Evolutionary conservation across 345 rosid species (phyloP), one percentile per base, ranked within the genome.

Genomic region (Gossypium turneri): DNA sequence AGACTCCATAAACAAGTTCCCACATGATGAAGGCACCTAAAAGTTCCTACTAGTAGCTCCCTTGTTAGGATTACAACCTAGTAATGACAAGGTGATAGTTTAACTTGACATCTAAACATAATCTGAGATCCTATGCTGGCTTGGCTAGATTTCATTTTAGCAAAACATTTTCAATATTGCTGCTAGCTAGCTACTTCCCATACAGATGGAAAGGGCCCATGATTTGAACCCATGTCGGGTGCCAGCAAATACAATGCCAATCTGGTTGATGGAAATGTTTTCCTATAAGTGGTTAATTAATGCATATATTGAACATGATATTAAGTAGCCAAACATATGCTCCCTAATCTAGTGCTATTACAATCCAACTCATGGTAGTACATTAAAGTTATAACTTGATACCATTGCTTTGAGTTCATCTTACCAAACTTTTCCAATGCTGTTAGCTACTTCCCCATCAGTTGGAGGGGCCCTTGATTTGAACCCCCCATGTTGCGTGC

Each of bases 391-490:
- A 19, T 8, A 9, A 56, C 56, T 52, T 52, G 19, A 16, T 52
- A 50, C 15, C 10, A n/a, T 56, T 24, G 12, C 61, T n/a, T 22
- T 58, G 7, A 22, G 11, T 22, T 58, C 34, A 58, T 22, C 15
- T 57, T 25, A 59, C 29, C 15, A 12, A 58, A 58, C 34, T 58
- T 22, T 22, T 58, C 12, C 63, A 62, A 34, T 16, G 67, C 20
- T 29, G 45, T 34, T 29, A 62, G 45, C 43, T 62, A 15, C 67
- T 29, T 62, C 19, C 66, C 20, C 41, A 13, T 27, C 65, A 27
- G 65, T 60, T 60, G 43, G 38, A 62, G 20, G 51, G 69, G 69
- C 69, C 69, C 69, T 2, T 41, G 69, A 64, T 41, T 64, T 43
- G 69, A 64, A 41, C 51, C 16, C 52, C 52, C 69, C 45, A 10